phyloP scores from a whole-genome alignment of 2,329 filamentous ascomycete genomes.

The Thermothelomyces thermophilus region DNA sequence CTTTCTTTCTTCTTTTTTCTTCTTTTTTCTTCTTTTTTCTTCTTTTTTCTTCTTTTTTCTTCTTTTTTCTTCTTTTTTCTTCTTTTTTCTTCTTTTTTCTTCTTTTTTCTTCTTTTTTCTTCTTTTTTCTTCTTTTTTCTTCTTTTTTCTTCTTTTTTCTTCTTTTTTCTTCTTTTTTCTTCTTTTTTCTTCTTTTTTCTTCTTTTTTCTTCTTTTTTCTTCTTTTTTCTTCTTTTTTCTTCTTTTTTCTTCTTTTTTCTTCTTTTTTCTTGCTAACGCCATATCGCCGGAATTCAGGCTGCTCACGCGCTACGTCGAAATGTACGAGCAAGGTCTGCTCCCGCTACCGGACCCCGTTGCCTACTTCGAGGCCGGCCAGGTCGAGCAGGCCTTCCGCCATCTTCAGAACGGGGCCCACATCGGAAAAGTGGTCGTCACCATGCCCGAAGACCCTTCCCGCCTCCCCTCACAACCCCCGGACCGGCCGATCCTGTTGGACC shows the following conservation, averaged over 20 bases:
- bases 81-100: background rate
- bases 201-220: background rate
- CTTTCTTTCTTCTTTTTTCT: background rate
- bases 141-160: background rate
- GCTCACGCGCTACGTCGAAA: background rate
- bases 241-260: background rate
- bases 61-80: background rate
- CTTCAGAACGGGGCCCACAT: slow-evolving; percentile 38
- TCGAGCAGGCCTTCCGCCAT: slow-evolving; percentile 34
- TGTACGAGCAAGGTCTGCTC: background rate
- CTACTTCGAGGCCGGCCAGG: slow-evolving; percentile 22
- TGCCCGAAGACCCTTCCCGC: slow-evolving; percentile 8
- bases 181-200: background rate
- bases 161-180: background rate
- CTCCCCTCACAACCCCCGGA: background rate
- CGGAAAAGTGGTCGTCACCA: slow-evolving; percentile 36
- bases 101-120: background rate
- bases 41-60: no score
- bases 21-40: background rate
- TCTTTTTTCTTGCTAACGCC: no score
- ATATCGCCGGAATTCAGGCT: no score
- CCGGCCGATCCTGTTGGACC: background rate
- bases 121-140: background rate
- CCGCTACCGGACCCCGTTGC: slow-evolving; percentile 16
- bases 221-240: background rate